Base-by-base conservation (phyloP, 2,329 filamentous ascomycete genomes). In the Penicillium psychrosexuale region DNA sequence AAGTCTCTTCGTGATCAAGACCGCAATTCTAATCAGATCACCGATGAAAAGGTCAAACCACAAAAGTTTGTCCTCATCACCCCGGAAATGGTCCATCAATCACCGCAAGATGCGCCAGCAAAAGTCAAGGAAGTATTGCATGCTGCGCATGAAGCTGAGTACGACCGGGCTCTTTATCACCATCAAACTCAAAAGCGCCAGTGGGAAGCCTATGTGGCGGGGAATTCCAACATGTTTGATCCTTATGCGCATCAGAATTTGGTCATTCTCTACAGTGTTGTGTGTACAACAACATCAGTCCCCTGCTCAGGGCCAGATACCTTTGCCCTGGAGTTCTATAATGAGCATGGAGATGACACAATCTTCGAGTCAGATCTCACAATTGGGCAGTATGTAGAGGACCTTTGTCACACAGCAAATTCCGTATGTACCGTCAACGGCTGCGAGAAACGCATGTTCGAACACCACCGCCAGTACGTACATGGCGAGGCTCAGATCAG, bases 181-280 rank as follows among this genome's bases (percentile, higher is more conserved):
- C 99, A 97, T 69, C 85, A 91, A 70, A 97, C 91, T 0, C 93
- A 97, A 69, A 96, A 91, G 53, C 85, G 90, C 30, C 92, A 97
- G 64, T 99, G 94, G 94, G 94, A 99, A 69, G 90, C 90, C 28
- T 96, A 96, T 66, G 87, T 97, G 22, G 86, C 93, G 47, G 91
- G 90, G 13, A 95, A 94, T 62, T 79, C 89, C 31, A 89, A 95
- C 66, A 81, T 97, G 1, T 99, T 97, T 64, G 91, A 99, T 68
- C 94, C 95, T 0, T 94, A 91, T 68, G 89, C 91, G 0, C 95
- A 99, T 68, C 94, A 99, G 67, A 96, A 94, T 67, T 97, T 99
- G 56, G 91, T 95, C 11, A 90, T 97, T 2, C 78, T 99, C 8
- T 95, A 95, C 74, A 97, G 93, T 15, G 85, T 94, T 24, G 93